Evolutionary conservation across 2,329 filamentous ascomycete species (phyloP).

Genomic region (Fusarium euwallaceae): DNA sequence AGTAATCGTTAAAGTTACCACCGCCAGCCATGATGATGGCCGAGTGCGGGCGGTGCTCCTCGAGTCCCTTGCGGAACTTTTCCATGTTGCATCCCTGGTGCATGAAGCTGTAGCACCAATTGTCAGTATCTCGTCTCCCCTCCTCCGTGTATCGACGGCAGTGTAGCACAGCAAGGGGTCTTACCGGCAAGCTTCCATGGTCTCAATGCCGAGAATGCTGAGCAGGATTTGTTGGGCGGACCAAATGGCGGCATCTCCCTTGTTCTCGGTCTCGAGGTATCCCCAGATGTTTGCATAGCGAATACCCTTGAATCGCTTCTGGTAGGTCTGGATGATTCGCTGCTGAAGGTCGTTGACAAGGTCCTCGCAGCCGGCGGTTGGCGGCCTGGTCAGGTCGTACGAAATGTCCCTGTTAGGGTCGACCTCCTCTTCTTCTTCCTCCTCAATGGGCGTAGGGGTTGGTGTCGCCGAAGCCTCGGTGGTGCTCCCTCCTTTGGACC

Average conservation of each 20-base stretch:
- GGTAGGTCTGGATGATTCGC: slow-evolving; percentile 43
- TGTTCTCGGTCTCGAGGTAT: slow-evolving; percentile 48
- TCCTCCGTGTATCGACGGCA: not conserved
- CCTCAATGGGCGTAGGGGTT: slow-evolving; percentile 28
- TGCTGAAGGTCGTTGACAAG: slow-evolving; percentile 47
- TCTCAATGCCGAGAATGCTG: slow-evolving; percentile 45
- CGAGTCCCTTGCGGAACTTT: slow-evolving; percentile 38
- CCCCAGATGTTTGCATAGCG: slow-evolving; percentile 48
- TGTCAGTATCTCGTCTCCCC: slow-evolving; percentile 24
- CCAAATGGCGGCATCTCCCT: slow-evolving; percentile 47
- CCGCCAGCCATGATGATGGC: slow-evolving; percentile 48
- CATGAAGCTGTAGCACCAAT: slow-evolving; percentile 39
- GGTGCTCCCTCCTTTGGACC: slow-evolving; percentile 30
- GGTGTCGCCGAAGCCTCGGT: slow-evolving; percentile 25
- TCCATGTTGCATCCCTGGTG: slow-evolving; percentile 42
- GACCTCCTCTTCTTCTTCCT: slow-evolving; percentile 25
- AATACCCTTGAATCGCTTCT: slow-evolving; percentile 42
- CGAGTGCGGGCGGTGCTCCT: slow-evolving; percentile 45
- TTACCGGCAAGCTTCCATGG: slow-evolving; percentile 47
- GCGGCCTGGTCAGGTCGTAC: slow-evolving; percentile 40
- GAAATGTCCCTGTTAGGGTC: slow-evolving; percentile 39
- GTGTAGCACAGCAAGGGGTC: not conserved
- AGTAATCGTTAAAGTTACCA: slow-evolving; percentile 48
- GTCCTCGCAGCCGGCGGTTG: slow-evolving; percentile 39
- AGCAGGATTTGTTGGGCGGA: slow-evolving; percentile 46